Conservation (phyloP, 2,329 filamentous ascomycete species). For the Pseudogymnoascus sp. region DNA sequence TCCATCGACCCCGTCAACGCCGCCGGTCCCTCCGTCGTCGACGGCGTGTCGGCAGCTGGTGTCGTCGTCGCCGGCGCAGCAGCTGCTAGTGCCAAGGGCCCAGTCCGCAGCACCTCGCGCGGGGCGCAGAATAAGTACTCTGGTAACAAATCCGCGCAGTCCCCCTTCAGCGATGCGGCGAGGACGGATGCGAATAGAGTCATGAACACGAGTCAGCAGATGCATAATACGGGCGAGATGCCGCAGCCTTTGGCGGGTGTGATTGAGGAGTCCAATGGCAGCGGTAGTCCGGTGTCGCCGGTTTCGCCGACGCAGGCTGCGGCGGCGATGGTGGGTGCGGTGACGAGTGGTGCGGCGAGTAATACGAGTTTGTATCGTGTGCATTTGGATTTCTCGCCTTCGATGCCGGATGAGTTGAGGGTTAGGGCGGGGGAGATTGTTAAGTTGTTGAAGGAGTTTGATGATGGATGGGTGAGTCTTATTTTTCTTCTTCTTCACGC, state of each 20-base stretch:
- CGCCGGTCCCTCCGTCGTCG: slow-evolving; percentile 34
- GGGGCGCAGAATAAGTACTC: background rate
- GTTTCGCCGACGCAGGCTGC: slow-evolving; percentile 29
- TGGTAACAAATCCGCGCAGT: background rate
- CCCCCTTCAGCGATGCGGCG: slow-evolving; percentile 6
- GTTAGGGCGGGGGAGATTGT: slow-evolving; percentile 76
- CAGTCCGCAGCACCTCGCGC: slow-evolving; percentile 2
- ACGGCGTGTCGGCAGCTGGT: slow-evolving; percentile 30
- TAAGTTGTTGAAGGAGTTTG: slow-evolving; percentile 86
- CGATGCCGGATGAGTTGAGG: slow-evolving; percentile 83
- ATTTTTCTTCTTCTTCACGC: background rate
- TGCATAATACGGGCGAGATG: background rate
- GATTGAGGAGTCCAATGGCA: background rate
- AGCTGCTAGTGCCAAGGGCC: background rate
- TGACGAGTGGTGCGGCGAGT: slow-evolving; percentile 41
- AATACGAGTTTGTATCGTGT: slow-evolving; percentile 73
- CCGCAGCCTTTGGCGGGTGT: background rate
- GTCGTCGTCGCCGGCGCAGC: slow-evolving; percentile 34
- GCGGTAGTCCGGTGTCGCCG: background rate
- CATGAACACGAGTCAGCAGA: background rate
- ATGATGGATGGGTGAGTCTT: slow-evolving; percentile 86
- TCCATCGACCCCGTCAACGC: slow-evolving; percentile 34
- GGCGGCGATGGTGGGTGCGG: slow-evolving; percentile 38
- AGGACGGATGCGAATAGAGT: slow-evolving; percentile 14
- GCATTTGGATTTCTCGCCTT: slow-evolving; percentile 87